These are phyloP conservation scores for sorghum (Sorghum bicolor) DNA, from an alignment of 176 grass and related monocot species.

Conservation along the genomic window DNA sequence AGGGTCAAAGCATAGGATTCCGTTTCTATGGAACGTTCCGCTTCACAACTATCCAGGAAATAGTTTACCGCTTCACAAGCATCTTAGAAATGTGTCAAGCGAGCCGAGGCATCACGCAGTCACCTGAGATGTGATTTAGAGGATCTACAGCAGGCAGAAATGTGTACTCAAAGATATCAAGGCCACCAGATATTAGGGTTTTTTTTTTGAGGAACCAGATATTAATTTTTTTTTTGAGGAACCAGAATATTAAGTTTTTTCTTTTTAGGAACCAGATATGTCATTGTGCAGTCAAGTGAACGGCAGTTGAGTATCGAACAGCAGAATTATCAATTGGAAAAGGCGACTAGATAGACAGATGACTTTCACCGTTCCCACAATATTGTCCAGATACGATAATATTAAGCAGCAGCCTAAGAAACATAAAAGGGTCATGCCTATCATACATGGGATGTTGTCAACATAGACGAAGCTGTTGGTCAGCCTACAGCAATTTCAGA, in stretches of 20 bases:
- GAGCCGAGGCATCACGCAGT: neutral
- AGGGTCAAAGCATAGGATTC: neutral
- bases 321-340: too few species aligned
- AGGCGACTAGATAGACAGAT: too few species aligned
- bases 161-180: too few species aligned
- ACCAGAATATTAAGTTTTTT: too few species aligned
- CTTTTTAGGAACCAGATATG: too few species aligned
- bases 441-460: conserved; percentile 6
- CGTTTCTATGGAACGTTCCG: conserved; percentile 18
- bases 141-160: neutral
- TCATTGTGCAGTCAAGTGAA: neutral
- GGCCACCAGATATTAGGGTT: too few species aligned
- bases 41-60: neutral
- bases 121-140: neutral
- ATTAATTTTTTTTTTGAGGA: too few species aligned
- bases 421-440: neutral
- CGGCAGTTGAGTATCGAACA: neutral
- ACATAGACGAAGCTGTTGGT: conserved; percentile 3
- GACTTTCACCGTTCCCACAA: too few species aligned
- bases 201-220: too few species aligned
- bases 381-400: too few species aligned
- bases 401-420: neutral
- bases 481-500: neutral
- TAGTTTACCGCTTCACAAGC: neutral
- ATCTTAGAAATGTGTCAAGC: neutral